Base-by-base conservation (phyloP, 1,284 basidiomycete genomes). In the Phenoliferia sp. region DNA sequence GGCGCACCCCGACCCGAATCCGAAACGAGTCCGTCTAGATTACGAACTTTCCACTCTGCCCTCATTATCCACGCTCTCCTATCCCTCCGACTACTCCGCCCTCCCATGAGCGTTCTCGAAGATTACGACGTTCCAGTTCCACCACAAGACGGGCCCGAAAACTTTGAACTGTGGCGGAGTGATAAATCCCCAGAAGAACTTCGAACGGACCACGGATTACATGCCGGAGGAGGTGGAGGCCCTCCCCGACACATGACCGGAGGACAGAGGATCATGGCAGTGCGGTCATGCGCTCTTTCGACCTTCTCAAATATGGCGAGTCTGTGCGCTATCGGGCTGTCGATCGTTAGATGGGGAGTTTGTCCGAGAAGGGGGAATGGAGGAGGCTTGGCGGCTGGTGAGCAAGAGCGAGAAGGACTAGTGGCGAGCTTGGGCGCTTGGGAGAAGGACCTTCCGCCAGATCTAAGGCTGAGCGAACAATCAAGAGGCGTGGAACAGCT, bases 141-240 rank as follows among this genome's bases (percentile, higher is more conserved):
- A 17, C 64, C 64, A 3, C 35, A 33, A 22, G 71, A 72, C 61
- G 68, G 66, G 2, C 54, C 54, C n/a, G 69, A 70, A 61, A 66
- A 72, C 50, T 72, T 68, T 28, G 71, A 72, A 19, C 39, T 70
- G 26, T 72, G 71, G 71, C 29, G 69, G n/a, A 63, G 59, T 22
- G 70, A 72, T 44, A 72, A 72, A 66, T 62, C 67, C 3, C 60
- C 62, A 1, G 29, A 10, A 5, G 69, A 68, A 50, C 44, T 71
- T n/a, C 32, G 67, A 0, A 57, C 33, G 2, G 70, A 72, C 17
- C 22, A 48, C 22, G 31, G 29, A 6, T 48, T 63, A n/a, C n/a
- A n/a, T n/a, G n/a, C n/a, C n/a, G n/a, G n/a, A n/a, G n/a, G n/a
- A n/a, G n/a, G n/a, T n/a, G n/a, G n/a, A n/a, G n/a, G n/a, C n/a